phyloP scores from a whole-genome alignment of 306 rosid genomes.

The Pterocarpus santalinus region DNA sequence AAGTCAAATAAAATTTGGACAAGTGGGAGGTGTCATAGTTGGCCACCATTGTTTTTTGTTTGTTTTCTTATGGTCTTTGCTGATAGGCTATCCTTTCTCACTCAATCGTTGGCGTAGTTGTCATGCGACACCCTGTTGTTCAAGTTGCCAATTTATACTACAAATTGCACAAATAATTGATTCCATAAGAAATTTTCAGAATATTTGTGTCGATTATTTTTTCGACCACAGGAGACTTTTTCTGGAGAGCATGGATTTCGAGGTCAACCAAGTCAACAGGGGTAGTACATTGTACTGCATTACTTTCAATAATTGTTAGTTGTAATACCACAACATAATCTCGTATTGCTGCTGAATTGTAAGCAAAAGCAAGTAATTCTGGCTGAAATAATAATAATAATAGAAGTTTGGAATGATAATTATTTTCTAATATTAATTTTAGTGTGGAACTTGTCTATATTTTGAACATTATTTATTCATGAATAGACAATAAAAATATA shows the following conservation, averaged over 20 bases:
- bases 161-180: neutral
- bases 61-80: constrained; percentile 3
- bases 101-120: constrained; percentile 17
- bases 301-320: neutral
- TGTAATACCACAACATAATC: neutral
- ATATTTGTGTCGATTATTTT: neutral
- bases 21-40: constrained; percentile 51
- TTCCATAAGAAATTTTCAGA: neutral
- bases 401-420: neutral
- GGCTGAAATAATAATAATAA: neutral
- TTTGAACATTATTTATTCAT: neutral
- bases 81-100: constrained; percentile 8
- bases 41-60: constrained; percentile 40
- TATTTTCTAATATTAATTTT: neutral
- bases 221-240: neutral
- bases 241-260: neutral
- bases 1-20: constrained; percentile 46
- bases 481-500: neutral
- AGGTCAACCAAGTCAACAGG: constrained; percentile 63
- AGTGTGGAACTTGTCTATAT: neutral
- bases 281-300: neutral
- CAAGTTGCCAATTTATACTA: constrained; percentile 37
- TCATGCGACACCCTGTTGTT: neutral
- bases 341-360: neutral
- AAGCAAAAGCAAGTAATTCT: neutral